Evolutionary conservation across 2,329 filamentous ascomycete genomes (phyloP).

Genomic region (Aspergillus tamarii): DNA sequence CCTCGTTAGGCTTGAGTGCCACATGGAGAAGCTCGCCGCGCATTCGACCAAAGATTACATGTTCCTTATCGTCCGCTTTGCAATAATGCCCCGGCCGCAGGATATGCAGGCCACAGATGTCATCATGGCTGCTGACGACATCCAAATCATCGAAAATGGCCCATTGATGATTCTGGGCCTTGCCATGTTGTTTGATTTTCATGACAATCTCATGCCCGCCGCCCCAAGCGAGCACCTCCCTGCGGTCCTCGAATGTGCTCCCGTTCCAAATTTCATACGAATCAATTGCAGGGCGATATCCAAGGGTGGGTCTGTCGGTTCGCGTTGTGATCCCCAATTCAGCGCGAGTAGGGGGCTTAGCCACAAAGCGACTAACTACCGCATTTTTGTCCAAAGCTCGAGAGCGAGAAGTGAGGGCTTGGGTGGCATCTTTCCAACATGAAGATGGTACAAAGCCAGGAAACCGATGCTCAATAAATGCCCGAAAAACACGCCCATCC

Average conservation of each 20-base stretch:
- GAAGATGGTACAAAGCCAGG: constrained; percentile 47
- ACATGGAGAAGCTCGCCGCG: constrained; percentile 54
- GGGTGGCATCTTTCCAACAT: constrained; percentile 55
- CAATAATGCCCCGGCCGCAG: constrained; percentile 47
- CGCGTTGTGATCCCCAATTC: constrained; percentile 44
- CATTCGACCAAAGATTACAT: constrained; percentile 60
- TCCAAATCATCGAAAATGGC: constrained; percentile 56
- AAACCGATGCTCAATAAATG: constrained; percentile 54
- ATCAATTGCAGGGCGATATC: constrained; percentile 62
- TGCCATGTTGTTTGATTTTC: constrained; percentile 51
- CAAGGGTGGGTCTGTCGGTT: constrained; percentile 55
- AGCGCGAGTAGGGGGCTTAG: constrained; percentile 41
- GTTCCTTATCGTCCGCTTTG: constrained; percentile 41
- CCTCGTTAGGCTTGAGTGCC: constrained; percentile 38
- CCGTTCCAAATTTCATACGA: constrained; percentile 59
- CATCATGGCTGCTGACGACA: constrained; percentile 58
- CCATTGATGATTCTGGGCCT: constrained; percentile 46
- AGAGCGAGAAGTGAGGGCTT: constrained; percentile 59
- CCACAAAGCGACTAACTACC: constrained; percentile 57
- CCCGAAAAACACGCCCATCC: constrained; percentile 51
- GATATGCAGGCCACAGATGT: constrained; percentile 61
- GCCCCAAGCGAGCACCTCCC: constrained; percentile 63
- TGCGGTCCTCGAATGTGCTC: constrained; percentile 51
- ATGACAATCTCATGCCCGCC: constrained; percentile 61
- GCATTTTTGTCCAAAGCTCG: constrained; percentile 61